Evolutionary conservation across 805 yeast species (phyloP).

Genomic region (Yarrowia sp.): DNA sequence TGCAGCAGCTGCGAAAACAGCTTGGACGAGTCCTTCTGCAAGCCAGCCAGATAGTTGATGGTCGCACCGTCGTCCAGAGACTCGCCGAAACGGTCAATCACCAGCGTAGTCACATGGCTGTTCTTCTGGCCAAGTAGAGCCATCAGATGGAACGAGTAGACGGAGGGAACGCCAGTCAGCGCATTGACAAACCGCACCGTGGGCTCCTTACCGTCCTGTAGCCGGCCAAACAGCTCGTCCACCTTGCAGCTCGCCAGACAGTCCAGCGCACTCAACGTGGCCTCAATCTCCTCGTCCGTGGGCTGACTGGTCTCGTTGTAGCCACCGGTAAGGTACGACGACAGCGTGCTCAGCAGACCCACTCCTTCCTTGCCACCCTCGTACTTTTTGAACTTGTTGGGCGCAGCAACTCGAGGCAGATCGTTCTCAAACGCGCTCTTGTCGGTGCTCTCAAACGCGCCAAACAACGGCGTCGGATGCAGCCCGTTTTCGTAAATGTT

Average conservation of each 20-base stretch:
- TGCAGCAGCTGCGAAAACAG: slow-evolving; percentile 18
- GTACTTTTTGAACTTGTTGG: slow-evolving; percentile 55
- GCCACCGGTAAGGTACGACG: slow-evolving; percentile 85
- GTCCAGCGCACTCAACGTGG: slow-evolving; percentile 76
- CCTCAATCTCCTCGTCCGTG: slow-evolving; percentile 84
- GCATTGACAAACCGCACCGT: neutral
- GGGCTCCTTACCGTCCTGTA: slow-evolving; percentile 40
- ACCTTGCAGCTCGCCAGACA: slow-evolving; percentile 73
- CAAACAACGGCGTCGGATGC: slow-evolving; percentile 5
- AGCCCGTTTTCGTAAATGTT: slow-evolving; percentile 18
- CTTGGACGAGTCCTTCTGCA: slow-evolving; percentile 9
- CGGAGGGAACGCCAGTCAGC: neutral
- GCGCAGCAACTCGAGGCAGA: slow-evolving; percentile 63
- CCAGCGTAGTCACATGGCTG: neutral
- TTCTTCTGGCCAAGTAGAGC: neutral
- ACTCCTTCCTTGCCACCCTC: slow-evolving; percentile 60
- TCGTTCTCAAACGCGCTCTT: slow-evolving; percentile 39
- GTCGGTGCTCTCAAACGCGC: neutral
- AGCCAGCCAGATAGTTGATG: slow-evolving; percentile 3
- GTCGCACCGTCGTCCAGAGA: slow-evolving; percentile 4
- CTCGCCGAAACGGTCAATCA: slow-evolving; percentile 4
- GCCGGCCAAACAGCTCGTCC: slow-evolving; percentile 51
- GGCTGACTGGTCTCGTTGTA: slow-evolving; percentile 89
- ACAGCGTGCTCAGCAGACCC: slow-evolving; percentile 84
- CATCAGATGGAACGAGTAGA: slow-evolving; percentile 17